Conservation (phyloP, 2,329 filamentous ascomycete genomes). For the Didymella sp. region DNA sequence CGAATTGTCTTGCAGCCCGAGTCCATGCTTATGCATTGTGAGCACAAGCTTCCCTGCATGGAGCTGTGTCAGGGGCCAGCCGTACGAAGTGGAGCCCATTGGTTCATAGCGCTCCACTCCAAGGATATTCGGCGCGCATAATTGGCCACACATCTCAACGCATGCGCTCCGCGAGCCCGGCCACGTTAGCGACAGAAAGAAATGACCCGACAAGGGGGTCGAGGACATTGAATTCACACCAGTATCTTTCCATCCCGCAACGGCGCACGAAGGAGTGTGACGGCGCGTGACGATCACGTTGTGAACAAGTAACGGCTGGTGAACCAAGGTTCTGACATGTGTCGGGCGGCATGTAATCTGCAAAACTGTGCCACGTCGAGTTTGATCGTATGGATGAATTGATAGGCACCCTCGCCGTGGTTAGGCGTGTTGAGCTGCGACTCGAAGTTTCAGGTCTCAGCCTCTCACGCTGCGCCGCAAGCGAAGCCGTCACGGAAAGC, state of each 20-base stretch:
- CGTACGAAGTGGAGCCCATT: slow-evolving; percentile 19
- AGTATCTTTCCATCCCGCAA: slow-evolving; percentile 21
- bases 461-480: slow-evolving; percentile 28
- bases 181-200: slow-evolving; percentile 34
- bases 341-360: slow-evolving; percentile 21
- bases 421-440: slow-evolving; percentile 23
- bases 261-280: slow-evolving; percentile 27
- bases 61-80: slow-evolving; percentile 29
- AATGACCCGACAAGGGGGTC: slow-evolving; percentile 33
- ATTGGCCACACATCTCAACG: slow-evolving; percentile 35
- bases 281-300: slow-evolving; percentile 27
- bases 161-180: slow-evolving; percentile 31
- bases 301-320: slow-evolving; percentile 6
- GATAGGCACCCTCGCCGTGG: slow-evolving; percentile 21
- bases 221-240: slow-evolving; percentile 17
- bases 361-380: slow-evolving; percentile 22
- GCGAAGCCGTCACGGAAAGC: slow-evolving; percentile 22
- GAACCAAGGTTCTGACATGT: slow-evolving; percentile 7
- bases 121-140: slow-evolving; percentile 6
- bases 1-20: slow-evolving; percentile 41
- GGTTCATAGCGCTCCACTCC: slow-evolving; percentile 21
- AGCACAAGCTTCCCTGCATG: slow-evolving; percentile 44
- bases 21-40: slow-evolving; percentile 43
- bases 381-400: slow-evolving; percentile 24
- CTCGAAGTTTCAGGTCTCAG: slow-evolving; percentile 39